Conservation (phyloP, 1,284 basidiomycete genomes). For the Papiliotrema laurentii region DNA sequence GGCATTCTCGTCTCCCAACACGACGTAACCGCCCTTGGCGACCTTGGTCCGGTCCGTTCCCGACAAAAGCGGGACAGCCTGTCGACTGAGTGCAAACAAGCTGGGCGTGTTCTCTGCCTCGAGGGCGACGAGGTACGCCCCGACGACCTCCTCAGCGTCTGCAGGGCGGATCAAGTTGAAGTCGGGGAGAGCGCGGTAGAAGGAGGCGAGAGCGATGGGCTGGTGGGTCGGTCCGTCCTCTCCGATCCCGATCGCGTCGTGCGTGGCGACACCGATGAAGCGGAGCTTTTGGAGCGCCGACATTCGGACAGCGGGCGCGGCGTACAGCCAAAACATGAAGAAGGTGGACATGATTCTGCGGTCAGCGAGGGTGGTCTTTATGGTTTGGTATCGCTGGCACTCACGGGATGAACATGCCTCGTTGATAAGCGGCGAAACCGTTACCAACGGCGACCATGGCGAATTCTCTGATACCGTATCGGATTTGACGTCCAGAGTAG, state of each 20-base stretch:
- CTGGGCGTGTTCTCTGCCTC: slow-evolving; percentile 15
- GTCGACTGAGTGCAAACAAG: slow-evolving; percentile 31
- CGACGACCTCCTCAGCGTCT: slow-evolving; percentile 41
- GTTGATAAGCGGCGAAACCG: slow-evolving; percentile 39
- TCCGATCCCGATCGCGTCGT: slow-evolving; percentile 42
- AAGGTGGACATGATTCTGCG: slow-evolving; percentile 66
- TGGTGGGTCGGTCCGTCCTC: slow-evolving; percentile 45
- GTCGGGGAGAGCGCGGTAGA: slow-evolving; percentile 38
- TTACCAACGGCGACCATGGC: slow-evolving; percentile 40
- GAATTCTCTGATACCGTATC: slow-evolving; percentile 43
- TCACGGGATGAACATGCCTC: slow-evolving; percentile 37
- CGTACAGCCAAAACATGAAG: slow-evolving; percentile 47
- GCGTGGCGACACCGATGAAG: slow-evolving; percentile 41
- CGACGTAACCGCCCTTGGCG: slow-evolving; percentile 30
- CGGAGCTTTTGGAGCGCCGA: slow-evolving; percentile 38
- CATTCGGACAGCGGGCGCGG: slow-evolving; percentile 43
- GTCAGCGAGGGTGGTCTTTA: slow-evolving; percentile 53
- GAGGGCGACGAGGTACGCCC: slow-evolving; percentile 32
- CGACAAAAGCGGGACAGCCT: slow-evolving; percentile 32
- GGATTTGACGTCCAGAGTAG: slow-evolving; percentile 39
- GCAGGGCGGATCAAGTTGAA: slow-evolving; percentile 41
- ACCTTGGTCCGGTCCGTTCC: slow-evolving; percentile 31
- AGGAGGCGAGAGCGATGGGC: slow-evolving; percentile 34
- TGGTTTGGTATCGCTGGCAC: too few species aligned
- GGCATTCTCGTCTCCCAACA: slow-evolving; percentile 22